phyloP scores from a whole-genome alignment of 2,329 filamentous ascomycete genomes.

The Bipolaris zeicola region DNA sequence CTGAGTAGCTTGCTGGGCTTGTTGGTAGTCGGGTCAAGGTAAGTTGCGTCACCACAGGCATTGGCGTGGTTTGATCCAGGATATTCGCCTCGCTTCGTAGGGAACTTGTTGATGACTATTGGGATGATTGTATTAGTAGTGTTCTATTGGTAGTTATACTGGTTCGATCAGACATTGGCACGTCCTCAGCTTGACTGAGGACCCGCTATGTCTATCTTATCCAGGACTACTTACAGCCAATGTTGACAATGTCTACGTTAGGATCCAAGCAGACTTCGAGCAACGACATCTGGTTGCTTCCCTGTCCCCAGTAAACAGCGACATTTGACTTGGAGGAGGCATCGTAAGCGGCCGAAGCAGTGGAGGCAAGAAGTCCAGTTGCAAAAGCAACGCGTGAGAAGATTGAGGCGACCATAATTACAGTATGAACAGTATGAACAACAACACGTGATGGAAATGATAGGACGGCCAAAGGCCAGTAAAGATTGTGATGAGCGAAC shows the following conservation, averaged over 20 bases:
- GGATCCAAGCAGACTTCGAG: slow-evolving; percentile 58
- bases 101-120: slow-evolving; percentile 58
- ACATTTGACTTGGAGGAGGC: slow-evolving; percentile 54
- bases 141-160: neutral
- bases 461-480: slow-evolving; percentile 48
- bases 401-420: slow-evolving; percentile 47
- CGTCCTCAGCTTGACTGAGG: neutral
- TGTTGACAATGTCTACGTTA: slow-evolving; percentile 60
- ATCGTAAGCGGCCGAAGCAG: slow-evolving; percentile 51
- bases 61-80: slow-evolving; percentile 63
- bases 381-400: slow-evolving; percentile 42
- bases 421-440: slow-evolving; percentile 28
- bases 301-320: slow-evolving; percentile 63
- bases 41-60: slow-evolving; percentile 52
- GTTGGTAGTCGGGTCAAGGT: slow-evolving; percentile 36
- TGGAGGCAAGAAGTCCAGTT: slow-evolving; percentile 44
- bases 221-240: slow-evolving; percentile 48
- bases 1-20: slow-evolving; percentile 2
- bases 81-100: slow-evolving; percentile 54
- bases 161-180: neutral
- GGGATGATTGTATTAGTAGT: neutral
- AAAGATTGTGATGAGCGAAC: slow-evolving; percentile 47
- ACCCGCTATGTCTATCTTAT: neutral
- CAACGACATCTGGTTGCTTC: slow-evolving; percentile 55
- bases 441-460: slow-evolving; percentile 35